A percentile compares a stretch with the other conserved stretches of the same genome.
phyloP scores from a whole-genome alignment of 2,329 filamentous ascomycete genomes.

The Fusarium sp. region DNA sequence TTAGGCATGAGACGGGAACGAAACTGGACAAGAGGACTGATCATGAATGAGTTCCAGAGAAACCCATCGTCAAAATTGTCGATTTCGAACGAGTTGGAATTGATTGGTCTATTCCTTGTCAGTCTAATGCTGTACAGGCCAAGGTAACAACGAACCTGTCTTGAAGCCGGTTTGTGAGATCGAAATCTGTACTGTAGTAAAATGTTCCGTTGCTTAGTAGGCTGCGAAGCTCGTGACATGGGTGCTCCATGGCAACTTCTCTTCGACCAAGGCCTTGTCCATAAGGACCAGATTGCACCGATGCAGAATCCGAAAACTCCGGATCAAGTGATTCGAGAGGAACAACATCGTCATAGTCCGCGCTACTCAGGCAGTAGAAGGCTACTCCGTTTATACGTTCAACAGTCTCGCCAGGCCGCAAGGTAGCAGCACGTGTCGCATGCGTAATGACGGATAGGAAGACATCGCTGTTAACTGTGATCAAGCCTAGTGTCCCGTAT shows the following conservation, averaged over 20 bases:
- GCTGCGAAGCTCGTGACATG: slow-evolving; percentile 90
- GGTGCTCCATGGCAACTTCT: slow-evolving; percentile 82
- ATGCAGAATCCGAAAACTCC: slow-evolving; percentile 59
- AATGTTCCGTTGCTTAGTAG: slow-evolving; percentile 93
- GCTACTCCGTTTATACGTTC: slow-evolving; percentile 88
- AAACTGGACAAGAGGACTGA: slow-evolving; percentile 89
- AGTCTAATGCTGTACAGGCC: slow-evolving; percentile 1
- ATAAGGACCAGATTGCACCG: slow-evolving; percentile 53
- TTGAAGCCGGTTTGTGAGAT: slow-evolving; percentile 92
- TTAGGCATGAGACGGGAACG: slow-evolving; percentile 79
- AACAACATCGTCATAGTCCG: slow-evolving; percentile 84
- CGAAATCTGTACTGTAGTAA: slow-evolving; percentile 98
- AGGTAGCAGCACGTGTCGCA: slow-evolving; percentile 79
- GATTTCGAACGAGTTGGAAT: slow-evolving; percentile 84
- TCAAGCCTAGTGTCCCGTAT: slow-evolving; percentile 87
- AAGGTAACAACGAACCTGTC: slow-evolving; percentile 68
- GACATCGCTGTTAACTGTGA: slow-evolving; percentile 84
- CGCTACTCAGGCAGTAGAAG: slow-evolving; percentile 91
- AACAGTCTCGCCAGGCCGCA: slow-evolving; percentile 88
- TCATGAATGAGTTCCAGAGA: slow-evolving; percentile 99
- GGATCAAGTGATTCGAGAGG: slow-evolving; percentile 63
- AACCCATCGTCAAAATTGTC: slow-evolving; percentile 93
- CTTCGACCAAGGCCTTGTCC: slow-evolving; percentile 65
- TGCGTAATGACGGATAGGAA: slow-evolving; percentile 91
- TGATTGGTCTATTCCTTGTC: slow-evolving; percentile 67